These are phyloP conservation scores for Plasmodium gaboni DNA, from an alignment of 169 alveolate species.

Conservation along the genomic window DNA sequence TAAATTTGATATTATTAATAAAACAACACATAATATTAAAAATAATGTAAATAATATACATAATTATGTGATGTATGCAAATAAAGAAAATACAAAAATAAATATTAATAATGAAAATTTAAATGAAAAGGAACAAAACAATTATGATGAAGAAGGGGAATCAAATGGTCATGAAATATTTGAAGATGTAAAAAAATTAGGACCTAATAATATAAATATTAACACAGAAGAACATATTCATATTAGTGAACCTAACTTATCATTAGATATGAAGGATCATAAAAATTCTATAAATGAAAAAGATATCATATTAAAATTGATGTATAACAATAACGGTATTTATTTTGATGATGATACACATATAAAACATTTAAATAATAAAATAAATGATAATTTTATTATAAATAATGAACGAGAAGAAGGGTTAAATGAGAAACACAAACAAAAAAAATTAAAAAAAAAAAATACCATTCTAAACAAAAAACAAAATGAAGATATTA, in stretches of 20 bases:
- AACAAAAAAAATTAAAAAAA: too few species aligned
- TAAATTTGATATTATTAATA: conserved; percentile 1
- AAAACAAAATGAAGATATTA: too few species aligned
- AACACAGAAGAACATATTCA: background rate
- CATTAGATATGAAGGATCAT: background rate
- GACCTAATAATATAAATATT: too few species aligned
- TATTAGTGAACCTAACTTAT: background rate
- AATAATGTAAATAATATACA: background rate
- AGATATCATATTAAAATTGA: conserved; percentile 54
- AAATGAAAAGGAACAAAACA: conserved; percentile 4
- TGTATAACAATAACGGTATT: conserved; percentile 68
- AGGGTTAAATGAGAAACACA: too few species aligned
- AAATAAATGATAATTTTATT: too few species aligned
- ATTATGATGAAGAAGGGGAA: background rate
- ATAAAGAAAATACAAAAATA: conserved; percentile 6
- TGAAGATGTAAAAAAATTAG: too few species aligned
- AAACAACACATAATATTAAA: conserved; percentile 4
- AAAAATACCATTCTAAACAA: too few species aligned
- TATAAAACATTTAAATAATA: too few species aligned
- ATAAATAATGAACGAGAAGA: too few species aligned
- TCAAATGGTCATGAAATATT: background rate
- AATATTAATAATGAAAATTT: background rate
- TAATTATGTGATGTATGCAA: conserved; percentile 12
- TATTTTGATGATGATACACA: conserved; percentile 23
- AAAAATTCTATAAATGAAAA: conserved; percentile 11